phyloP scores from a whole-genome alignment of 306 rosid genomes.

The Amphicarpaea edgeworthii region DNA sequence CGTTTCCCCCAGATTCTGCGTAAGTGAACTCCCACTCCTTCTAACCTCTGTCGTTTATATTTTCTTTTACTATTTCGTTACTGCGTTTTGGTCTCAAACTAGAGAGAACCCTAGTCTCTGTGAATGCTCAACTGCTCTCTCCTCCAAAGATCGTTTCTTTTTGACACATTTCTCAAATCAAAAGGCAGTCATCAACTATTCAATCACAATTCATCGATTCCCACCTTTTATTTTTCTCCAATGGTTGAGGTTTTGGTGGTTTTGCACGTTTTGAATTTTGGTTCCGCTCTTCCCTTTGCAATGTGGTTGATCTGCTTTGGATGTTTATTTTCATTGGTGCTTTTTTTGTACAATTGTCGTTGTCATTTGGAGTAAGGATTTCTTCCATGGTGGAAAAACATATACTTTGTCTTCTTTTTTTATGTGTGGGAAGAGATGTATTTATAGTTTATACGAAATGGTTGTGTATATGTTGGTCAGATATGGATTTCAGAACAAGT shows the following conservation, averaged over 20 bases:
- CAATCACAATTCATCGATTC: constrained; percentile 1
- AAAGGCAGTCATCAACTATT: constrained; percentile 10
- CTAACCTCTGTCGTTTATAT: constrained; percentile 40
- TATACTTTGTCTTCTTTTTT: background rate
- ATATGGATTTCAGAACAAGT: constrained; percentile 13
- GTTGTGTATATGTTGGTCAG: background rate
- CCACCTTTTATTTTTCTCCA: background rate
- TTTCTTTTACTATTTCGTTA: background rate
- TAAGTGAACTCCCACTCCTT: constrained; percentile 12
- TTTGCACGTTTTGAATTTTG: constrained; percentile 22
- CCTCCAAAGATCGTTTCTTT: constrained; percentile 8
- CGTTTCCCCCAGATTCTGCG: constrained; percentile 29
- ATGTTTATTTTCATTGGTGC: background rate
- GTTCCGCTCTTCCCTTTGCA: background rate
- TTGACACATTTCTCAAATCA: constrained; percentile 12
- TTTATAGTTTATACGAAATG: background rate
- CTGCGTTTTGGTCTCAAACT: constrained; percentile 39
- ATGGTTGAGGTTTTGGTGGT: background rate
- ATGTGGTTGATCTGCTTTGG: constrained; percentile 35
- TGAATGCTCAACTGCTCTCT: background rate
- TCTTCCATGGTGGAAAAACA: constrained; percentile 12
- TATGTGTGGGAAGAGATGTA: background rate
- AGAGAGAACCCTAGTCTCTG: constrained; percentile 51
- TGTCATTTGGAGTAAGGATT: constrained; percentile 25
- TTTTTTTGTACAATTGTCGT: constrained; percentile 5